phyloP scores from a whole-genome alignment of 345 rosid species.

The Citrus australasica region DNA sequence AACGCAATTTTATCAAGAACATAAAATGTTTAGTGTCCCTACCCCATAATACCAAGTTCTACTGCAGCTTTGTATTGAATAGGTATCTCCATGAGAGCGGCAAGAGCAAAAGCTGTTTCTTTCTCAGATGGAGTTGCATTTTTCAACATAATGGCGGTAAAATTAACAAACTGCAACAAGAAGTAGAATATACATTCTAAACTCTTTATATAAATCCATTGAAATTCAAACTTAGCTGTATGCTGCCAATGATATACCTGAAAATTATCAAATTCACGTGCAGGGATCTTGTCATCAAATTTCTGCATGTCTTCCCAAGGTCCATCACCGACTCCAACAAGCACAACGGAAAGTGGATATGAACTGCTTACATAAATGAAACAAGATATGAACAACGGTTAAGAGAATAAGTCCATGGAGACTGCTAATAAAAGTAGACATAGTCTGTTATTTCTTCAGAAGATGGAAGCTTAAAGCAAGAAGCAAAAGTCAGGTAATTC shows the following conservation, averaged over 20 bases:
- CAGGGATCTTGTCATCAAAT: conserved; percentile 73
- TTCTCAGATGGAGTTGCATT: conserved; percentile 37
- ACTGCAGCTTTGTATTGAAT: conserved; percentile 67
- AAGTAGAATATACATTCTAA: not conserved
- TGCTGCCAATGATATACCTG: conserved; percentile 35
- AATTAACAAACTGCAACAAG: conserved; percentile 72
- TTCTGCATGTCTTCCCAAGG: conserved; percentile 83
- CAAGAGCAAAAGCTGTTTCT: conserved; percentile 87
- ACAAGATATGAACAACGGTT: not conserved
- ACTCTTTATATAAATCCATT: not conserved
- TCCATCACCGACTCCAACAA: conserved; percentile 82
- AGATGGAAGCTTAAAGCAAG: not conserved
- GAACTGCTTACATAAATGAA: conserved; percentile 27
- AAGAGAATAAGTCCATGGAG: not conserved
- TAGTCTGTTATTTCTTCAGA: not conserved
- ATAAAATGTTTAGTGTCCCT: conserved; percentile 8
- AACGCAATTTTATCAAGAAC: not conserved
- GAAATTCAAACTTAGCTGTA: not conserved
- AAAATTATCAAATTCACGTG: conserved; percentile 69
- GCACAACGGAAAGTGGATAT: conserved; percentile 62
- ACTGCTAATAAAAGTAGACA: not conserved
- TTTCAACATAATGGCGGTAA: conserved; percentile 67
- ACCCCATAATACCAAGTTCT: conserved; percentile 68
- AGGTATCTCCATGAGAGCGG: conserved; percentile 92
- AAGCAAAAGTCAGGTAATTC: not conserved